phyloP scores from a whole-genome alignment of 2,329 filamentous ascomycete species.

The Epichloe baconii region DNA sequence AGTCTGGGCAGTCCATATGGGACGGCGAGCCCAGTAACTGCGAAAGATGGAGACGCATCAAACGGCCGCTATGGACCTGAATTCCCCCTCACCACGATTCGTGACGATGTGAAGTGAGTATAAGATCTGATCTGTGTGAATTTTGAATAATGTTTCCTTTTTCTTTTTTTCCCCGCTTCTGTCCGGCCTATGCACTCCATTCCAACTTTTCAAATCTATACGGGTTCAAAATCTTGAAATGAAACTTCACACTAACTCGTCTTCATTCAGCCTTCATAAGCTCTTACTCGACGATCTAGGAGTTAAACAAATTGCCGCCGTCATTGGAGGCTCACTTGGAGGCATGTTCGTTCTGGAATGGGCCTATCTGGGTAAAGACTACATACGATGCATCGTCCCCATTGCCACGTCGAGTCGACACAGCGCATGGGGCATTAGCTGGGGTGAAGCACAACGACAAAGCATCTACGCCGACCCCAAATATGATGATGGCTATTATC shows the following conservation, averaged over 20 bases:
- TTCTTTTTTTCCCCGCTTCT: neutral
- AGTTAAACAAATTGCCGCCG: conserved; percentile 63
- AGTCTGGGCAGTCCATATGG: conserved; percentile 77
- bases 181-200: too few relatives aligned
- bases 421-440: conserved; percentile 83
- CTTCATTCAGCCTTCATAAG: conserved; percentile 61
- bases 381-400: conserved; percentile 67
- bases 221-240: neutral
- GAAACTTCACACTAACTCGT: conserved; percentile 7
- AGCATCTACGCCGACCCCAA: conserved; percentile 97
- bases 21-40: conserved; percentile 77
- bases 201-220: too few relatives aligned
- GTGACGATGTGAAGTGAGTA: conserved; percentile 84
- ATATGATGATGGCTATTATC: conserved; percentile 94
- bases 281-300: conserved; percentile 69
- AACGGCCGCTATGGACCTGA: conserved; percentile 83
- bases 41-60: conserved; percentile 63
- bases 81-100: conserved; percentile 87
- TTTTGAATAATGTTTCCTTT: too few relatives aligned
- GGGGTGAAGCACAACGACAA: conserved; percentile 78
- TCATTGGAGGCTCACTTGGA: conserved; percentile 74
- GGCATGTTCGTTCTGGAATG: conserved; percentile 88
- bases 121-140: neutral
- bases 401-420: conserved; percentile 77
- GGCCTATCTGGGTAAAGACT: conserved; percentile 80